Percentiles rank a stretch among this genome's conserved stretches.
phyloP scores from a whole-genome alignment of 1,284 basidiomycete species.

The Tylopilus sp. region DNA sequence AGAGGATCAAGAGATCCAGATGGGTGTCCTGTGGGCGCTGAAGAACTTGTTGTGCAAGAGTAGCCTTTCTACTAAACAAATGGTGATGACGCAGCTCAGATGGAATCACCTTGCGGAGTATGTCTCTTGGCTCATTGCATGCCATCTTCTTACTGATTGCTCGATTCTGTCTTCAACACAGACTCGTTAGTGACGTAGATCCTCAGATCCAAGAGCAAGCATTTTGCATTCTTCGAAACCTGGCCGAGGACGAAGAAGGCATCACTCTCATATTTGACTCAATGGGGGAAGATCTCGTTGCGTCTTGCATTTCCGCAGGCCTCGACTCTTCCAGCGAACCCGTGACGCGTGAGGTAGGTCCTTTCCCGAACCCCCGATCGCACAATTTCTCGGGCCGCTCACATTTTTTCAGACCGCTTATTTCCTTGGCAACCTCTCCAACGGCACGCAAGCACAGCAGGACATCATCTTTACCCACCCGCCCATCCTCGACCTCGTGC shows the following conservation, averaged over 20 bases:
- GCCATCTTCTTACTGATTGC: background rate
- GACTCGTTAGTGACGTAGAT: conserved; percentile 49
- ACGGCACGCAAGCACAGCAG: conserved; percentile 48
- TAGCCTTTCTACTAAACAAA: conserved; percentile 51
- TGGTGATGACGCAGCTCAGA: conserved; percentile 60
- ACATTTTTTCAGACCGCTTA: conserved; percentile 45
- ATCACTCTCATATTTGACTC: conserved; percentile 56
- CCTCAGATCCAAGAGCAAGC: conserved; percentile 63
- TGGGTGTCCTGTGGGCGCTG: conserved; percentile 76
- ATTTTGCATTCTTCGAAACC: conserved; percentile 57
- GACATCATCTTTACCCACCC: conserved; percentile 47
- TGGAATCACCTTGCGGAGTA: conserved; percentile 57
- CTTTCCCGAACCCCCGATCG: too few species aligned
- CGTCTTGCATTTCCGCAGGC: conserved; percentile 43
- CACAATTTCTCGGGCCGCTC: background rate
- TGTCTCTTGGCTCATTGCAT: conserved; percentile 20
- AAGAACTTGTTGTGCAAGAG: conserved; percentile 75
- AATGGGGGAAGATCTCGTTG: conserved; percentile 44
- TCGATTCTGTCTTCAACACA: conserved; percentile 19
- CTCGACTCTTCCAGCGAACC: conserved; percentile 49
- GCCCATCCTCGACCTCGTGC: conserved; percentile 49
- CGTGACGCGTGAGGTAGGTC: conserved; percentile 49
- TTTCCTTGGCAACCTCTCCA: conserved; percentile 62
- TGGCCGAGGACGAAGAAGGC: conserved; percentile 58
- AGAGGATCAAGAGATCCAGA: conserved; percentile 53